These are phyloP conservation scores for Erythrobasidium yunnanense DNA, from an alignment of 768 basidiomycete genomes.

Conservation along the genomic window DNA sequence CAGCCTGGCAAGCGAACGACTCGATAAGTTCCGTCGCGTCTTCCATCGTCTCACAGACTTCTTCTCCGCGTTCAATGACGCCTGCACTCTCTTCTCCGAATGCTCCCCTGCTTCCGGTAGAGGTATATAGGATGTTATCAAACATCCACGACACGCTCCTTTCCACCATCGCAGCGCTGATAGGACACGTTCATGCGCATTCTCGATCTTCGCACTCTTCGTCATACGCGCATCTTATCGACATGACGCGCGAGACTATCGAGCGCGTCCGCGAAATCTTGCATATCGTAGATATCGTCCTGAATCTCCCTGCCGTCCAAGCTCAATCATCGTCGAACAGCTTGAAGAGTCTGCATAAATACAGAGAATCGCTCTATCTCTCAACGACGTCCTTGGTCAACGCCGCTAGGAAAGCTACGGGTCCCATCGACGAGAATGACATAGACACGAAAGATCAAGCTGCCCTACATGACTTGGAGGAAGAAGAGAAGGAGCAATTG, in stretches of 20 bases:
- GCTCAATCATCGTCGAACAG: constrained; percentile 43
- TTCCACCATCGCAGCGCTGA: constrained; percentile 91
- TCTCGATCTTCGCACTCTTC: constrained; percentile 80
- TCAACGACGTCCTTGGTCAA: constrained; percentile 78
- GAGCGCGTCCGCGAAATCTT: constrained; percentile 85
- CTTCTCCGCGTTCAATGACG: background rate
- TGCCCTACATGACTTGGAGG: constrained; percentile 49
- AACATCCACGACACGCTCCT: constrained; percentile 73
- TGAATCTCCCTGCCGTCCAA: constrained; percentile 61
- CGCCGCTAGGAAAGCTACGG: constrained; percentile 66
- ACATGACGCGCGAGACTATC: constrained; percentile 86
- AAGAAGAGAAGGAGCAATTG: constrained; percentile 65
- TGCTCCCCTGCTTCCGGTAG: constrained; percentile 57
- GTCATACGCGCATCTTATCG: constrained; percentile 84
- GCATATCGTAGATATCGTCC: constrained; percentile 79
- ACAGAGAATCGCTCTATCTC: constrained; percentile 71
- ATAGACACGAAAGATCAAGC: constrained; percentile 41
- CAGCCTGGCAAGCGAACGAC: constrained; percentile 16
- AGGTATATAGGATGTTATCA: constrained; percentile 46
- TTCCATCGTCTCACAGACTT: constrained; percentile 45
- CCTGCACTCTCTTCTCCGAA: background rate
- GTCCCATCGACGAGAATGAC: constrained; percentile 33
- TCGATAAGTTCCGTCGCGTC: constrained; percentile 59
- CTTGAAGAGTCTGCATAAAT: constrained; percentile 55
- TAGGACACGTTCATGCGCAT: constrained; percentile 91